phyloP scores from a whole-genome alignment of 768 basidiomycete genomes.

The Serendipita sp. region DNA sequence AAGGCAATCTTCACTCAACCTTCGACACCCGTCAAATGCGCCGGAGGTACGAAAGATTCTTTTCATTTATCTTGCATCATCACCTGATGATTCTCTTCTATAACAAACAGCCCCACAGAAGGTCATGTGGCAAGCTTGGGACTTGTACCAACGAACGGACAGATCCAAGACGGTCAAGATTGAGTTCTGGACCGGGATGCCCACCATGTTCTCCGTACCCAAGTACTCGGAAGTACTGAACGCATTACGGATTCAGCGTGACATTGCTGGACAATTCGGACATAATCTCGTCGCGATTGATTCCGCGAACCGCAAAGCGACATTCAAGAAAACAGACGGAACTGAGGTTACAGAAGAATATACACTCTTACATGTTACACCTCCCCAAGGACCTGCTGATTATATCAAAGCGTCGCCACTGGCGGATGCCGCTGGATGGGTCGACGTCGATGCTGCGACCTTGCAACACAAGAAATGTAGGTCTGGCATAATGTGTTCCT shows the following conservation, averaged over 20 bases:
- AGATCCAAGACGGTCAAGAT: slow-evolving; percentile 42
- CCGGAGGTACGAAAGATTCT: slow-evolving; percentile 43
- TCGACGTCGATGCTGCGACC: slow-evolving; percentile 66
- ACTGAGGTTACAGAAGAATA: slow-evolving; percentile 58
- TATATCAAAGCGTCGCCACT: slow-evolving; percentile 64
- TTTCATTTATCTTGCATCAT: not conserved
- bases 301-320: slow-evolving; percentile 53
- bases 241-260: slow-evolving; percentile 56
- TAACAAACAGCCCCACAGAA: slow-evolving; percentile 76
- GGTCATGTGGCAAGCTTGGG: slow-evolving; percentile 97
- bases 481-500: slow-evolving; percentile 18
- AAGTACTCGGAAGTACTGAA: slow-evolving; percentile 88
- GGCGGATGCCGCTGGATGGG: slow-evolving; percentile 76
- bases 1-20: slow-evolving; percentile 93
- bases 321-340: slow-evolving; percentile 67
- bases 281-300: slow-evolving; percentile 74
- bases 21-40: slow-evolving; percentile 82
- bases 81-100: not conserved
- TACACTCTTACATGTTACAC: slow-evolving; percentile 69
- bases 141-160: slow-evolving; percentile 48
- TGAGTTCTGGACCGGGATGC: slow-evolving; percentile 82
- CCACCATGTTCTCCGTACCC: slow-evolving; percentile 91
- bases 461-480: slow-evolving; percentile 72
- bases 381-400: slow-evolving; percentile 83
- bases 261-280: slow-evolving; percentile 64